Evolutionary conservation across 306 rosid species (phyloP), one percentile per base, ranked within the genome.

Genomic region (Vigna nakashimae): DNA sequence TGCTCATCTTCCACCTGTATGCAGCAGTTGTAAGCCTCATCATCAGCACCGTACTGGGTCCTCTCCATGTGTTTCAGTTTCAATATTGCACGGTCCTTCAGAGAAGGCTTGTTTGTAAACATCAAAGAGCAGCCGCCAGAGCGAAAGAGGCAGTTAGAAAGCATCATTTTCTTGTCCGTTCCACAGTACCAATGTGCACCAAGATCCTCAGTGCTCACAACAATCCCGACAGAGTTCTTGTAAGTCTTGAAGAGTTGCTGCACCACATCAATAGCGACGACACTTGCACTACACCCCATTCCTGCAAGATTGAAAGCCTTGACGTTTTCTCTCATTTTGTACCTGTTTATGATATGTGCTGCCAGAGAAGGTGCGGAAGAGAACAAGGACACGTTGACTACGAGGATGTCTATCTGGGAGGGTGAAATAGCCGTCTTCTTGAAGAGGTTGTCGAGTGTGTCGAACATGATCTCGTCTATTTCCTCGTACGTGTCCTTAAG

Each of bases 271-370:
- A 94, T 77, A 2, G 86, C 96, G 0, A 88, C 87, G 4, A 92
- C 86, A 52, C 97, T 94, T 5, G 90, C 96, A 70, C 97, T 90
- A 66, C 96, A 94, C 4, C 98, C 97, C 97, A 94, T 94, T 57
- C 98, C 98, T 0, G 98, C 51, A 20, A 94, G 93, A 76, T 91
- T 94, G 76, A 86, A 84, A 7, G 86, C 71, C 74, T 88, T 91
- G 1, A 94, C 26, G 30, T 89, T 86, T n/a, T 89, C 84, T 69
- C 91, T 86, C 98, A 90, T 90, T 46, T 86, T 89, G 97, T 94
- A 94, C 17, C 84, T 79, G 86, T 91, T 91, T 14, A 90, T 69
- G 12, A 94, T 88, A 2, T 96, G 82, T 0, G 97, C 81, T 0
- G 97, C 72, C 10, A 94, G 87, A 9, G 96, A 94, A 13, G 98